A percentile compares a stretch with the other conserved stretches of the same genome.
Evolutionary conservation across 352 stramenopile genomes (phyloP).

Genomic region (Plasmopara muralis): DNA sequence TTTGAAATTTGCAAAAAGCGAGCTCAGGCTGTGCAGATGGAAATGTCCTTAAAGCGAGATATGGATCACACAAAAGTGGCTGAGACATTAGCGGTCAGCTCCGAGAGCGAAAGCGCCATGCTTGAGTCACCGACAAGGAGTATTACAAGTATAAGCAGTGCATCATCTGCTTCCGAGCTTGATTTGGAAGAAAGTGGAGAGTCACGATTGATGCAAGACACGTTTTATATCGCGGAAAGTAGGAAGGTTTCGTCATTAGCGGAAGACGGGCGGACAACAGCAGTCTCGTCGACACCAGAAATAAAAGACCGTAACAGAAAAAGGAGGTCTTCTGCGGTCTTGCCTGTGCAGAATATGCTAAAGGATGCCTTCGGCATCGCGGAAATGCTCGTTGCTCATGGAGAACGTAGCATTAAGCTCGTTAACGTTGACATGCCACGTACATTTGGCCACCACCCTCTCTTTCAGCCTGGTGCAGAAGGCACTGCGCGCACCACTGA

Average conservation of each 20-base stretch:
- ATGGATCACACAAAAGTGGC: constrained; percentile 26
- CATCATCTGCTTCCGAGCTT: constrained; percentile 21
- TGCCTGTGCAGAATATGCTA: constrained; percentile 43
- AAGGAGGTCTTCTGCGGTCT: constrained; percentile 24
- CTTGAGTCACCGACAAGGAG: constrained; percentile 25
- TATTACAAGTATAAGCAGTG: constrained; percentile 25
- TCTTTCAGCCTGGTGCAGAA: constrained; percentile 69
- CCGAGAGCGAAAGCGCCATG: constrained; percentile 14
- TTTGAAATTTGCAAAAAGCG: constrained; percentile 76
- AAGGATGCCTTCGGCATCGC: constrained; percentile 67
- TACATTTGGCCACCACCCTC: constrained; percentile 74
- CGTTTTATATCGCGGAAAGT: constrained; percentile 1
- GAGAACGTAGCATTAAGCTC: constrained; percentile 77
- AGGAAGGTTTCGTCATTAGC: neutral
- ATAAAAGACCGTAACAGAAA: constrained; percentile 20
- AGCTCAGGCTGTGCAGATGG: constrained; percentile 61
- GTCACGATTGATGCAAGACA: constrained; percentile 4
- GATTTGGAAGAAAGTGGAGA: constrained; percentile 15
- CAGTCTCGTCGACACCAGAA: neutral
- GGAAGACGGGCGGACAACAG: neutral
- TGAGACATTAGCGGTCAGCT: constrained; percentile 18
- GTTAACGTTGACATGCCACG: constrained; percentile 81
- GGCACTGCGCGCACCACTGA: constrained; percentile 68
- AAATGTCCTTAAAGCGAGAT: constrained; percentile 70
- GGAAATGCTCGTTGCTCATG: constrained; percentile 72